Conservation (phyloP, 2,329 filamentous ascomycete species). For the Mariannaea sp. region DNA sequence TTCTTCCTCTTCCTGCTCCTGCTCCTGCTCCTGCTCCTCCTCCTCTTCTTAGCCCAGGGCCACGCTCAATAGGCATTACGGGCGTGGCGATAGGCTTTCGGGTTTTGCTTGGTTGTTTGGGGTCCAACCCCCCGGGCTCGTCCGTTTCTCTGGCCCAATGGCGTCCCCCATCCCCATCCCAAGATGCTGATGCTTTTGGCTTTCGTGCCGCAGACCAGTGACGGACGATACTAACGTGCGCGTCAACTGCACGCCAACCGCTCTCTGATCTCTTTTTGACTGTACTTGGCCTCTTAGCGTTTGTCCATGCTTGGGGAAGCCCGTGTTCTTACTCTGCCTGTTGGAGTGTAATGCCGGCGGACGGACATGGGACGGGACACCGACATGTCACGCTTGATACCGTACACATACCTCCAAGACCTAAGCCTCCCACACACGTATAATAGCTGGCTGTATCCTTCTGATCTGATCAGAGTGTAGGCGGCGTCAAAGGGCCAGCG, state of each 20-base stretch:
- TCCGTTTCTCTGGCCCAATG: no score
- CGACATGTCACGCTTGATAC: slow-evolving; percentile 1
- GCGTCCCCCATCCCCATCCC: no score
- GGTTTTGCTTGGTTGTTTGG: not conserved
- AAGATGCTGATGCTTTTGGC: not conserved
- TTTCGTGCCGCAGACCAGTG: slow-evolving; percentile 9
- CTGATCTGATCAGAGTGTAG: slow-evolving; percentile 26
- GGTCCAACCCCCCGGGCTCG: not conserved
- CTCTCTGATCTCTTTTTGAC: slow-evolving; percentile 28
- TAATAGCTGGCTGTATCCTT: slow-evolving; percentile 21
- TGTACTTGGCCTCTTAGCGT: slow-evolving; percentile 7
- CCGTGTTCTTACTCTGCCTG: not conserved
- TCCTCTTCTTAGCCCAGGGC: slow-evolving; percentile 21
- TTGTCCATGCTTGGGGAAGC: slow-evolving; percentile 11
- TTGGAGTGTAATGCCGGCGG: not conserved
- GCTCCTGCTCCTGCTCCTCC: not conserved
- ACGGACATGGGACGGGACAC: not conserved
- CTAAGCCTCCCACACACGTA: slow-evolving; percentile 12
- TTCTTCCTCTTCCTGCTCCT: not conserved
- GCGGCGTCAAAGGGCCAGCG: slow-evolving; percentile 27
- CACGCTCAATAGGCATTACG: slow-evolving; percentile 14
- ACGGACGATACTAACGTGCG: slow-evolving; percentile 18
- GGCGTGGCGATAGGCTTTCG: slow-evolving; percentile 17
- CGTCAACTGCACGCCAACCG: slow-evolving; percentile 8
- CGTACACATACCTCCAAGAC: not conserved